Evolutionary conservation across 768 basidiomycete genomes (phyloP).

Genomic region (Amanita fuliginea): DNA sequence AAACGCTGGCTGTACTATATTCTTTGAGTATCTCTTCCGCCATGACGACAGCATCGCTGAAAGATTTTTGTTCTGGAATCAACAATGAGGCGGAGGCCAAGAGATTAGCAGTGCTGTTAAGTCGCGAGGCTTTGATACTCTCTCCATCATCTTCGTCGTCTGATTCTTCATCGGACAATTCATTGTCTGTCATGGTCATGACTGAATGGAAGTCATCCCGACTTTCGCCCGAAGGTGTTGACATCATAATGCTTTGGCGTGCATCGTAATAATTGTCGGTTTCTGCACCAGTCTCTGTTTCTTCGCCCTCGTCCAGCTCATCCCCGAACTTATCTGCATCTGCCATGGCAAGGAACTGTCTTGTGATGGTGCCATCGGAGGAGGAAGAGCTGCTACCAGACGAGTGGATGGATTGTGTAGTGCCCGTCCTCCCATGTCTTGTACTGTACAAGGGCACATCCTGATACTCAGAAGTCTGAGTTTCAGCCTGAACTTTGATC

Average conservation of each 20-base stretch:
- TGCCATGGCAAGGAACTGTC: slow-evolving; percentile 22
- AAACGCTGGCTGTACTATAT: slow-evolving; percentile 42
- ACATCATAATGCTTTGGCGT: slow-evolving; percentile 53
- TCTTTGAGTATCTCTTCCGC: slow-evolving; percentile 20
- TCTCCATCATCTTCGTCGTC: slow-evolving; percentile 42
- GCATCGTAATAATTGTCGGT: slow-evolving; percentile 77
- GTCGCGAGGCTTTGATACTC: slow-evolving; percentile 45
- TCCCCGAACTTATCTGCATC: slow-evolving; percentile 13
- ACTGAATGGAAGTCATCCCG: slow-evolving; percentile 70
- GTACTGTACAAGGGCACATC: slow-evolving; percentile 13
- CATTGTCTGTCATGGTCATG: slow-evolving; percentile 61
- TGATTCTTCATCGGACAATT: slow-evolving; percentile 40
- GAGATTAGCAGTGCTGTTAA: slow-evolving; percentile 23
- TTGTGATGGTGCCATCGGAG: slow-evolving; percentile 31
- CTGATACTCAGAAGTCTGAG: slow-evolving; percentile 24
- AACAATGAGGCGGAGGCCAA: slow-evolving; percentile 7
- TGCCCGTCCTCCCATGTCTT: slow-evolving; percentile 29
- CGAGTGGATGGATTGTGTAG: slow-evolving; percentile 22
- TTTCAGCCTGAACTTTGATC: slow-evolving; percentile 17
- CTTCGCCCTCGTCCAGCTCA: slow-evolving; percentile 19
- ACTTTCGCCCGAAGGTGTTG: slow-evolving; percentile 49
- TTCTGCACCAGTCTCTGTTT: slow-evolving; percentile 50
- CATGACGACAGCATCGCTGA: slow-evolving; percentile 18
- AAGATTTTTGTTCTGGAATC: neutral
- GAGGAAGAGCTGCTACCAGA: slow-evolving; percentile 18